Percentiles rank a stretch among this genome's conserved stretches.
These are phyloP conservation scores for Brettanomyces nanus DNA, from an alignment of 805 yeast genomes.

Conservation along the genomic window DNA sequence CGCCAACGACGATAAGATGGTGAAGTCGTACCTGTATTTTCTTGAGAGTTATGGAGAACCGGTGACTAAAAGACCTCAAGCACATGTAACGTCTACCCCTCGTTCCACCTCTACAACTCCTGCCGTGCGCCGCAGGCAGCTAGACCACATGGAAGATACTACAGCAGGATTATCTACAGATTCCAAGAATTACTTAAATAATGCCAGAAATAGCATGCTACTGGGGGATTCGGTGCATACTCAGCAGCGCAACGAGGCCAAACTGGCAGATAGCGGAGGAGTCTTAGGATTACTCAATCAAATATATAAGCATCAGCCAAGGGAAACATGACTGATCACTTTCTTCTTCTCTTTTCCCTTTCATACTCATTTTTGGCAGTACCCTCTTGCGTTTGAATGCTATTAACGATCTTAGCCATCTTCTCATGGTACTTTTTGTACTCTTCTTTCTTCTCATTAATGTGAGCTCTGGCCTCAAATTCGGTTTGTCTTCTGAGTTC, in stretches of 20 bases:
- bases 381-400: conserved; percentile 90
- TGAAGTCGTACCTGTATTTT: conserved; percentile 81
- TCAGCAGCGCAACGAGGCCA: conserved; percentile 20
- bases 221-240: conserved; percentile 39
- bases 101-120: neutral
- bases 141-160: conserved; percentile 16
- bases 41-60: conserved; percentile 67
- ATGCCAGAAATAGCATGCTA: conserved; percentile 23
- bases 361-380: conserved; percentile 90
- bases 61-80: conserved; percentile 6
- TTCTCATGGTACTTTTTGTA: conserved; percentile 79
- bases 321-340: conserved; percentile 9
- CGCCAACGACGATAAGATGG: conserved; percentile 78
- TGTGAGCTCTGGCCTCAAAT: conserved; percentile 80
- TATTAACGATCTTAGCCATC: conserved; percentile 79
- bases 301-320: conserved; percentile 40
- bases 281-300: conserved; percentile 70
- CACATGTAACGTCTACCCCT: conserved; percentile 9
- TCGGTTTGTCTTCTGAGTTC: conserved; percentile 85
- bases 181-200: conserved; percentile 15
- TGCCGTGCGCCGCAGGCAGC: neutral
- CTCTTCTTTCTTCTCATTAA: conserved; percentile 65
- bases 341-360: conserved; percentile 66
- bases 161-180: conserved; percentile 23
- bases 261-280: conserved; percentile 27